A percentile compares a stretch with the other conserved stretches of the same genome.
phyloP scores from a whole-genome alignment of 768 basidiomycete species.

The Calocera cornea region DNA sequence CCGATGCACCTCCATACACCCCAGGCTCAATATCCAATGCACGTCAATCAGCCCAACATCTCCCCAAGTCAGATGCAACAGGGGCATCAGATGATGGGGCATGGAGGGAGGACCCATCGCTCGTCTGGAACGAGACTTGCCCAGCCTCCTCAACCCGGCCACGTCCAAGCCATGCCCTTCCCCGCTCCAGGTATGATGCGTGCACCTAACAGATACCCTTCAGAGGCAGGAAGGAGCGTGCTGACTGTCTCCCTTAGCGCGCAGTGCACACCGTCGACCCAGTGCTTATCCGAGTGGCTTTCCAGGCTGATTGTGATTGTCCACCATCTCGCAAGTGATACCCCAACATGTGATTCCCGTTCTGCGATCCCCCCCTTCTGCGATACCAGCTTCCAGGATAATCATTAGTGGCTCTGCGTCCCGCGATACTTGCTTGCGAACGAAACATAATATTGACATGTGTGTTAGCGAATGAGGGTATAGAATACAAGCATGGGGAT shows the following conservation, averaged over 20 bases:
- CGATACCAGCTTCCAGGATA: neutral
- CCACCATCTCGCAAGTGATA: neutral
- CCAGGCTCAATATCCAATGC: neutral
- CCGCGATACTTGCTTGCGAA: neutral
- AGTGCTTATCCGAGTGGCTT: neutral
- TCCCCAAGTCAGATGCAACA: neutral
- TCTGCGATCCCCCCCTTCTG: no score
- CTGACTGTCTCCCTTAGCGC: neutral
- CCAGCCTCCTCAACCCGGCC: neutral
- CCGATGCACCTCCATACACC: neutral
- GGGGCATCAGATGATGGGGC: neutral
- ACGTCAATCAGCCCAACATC: neutral
- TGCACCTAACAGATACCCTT: neutral
- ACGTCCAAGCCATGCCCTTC: neutral
- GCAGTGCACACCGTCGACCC: neutral
- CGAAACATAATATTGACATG: neutral
- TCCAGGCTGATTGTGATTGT: neutral
- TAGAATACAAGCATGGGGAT: conserved; percentile 2
- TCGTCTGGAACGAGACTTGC: neutral
- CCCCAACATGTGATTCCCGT: neutral
- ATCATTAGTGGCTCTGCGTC: neutral
- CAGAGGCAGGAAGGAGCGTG: neutral
- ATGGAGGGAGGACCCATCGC: neutral
- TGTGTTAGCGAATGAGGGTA: neutral
- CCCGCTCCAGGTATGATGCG: neutral